A percentile compares a stretch with the other conserved stretches of the same genome.
phyloP scores from a whole-genome alignment of 345 rosid species.

The Syzygium aromaticum region DNA sequence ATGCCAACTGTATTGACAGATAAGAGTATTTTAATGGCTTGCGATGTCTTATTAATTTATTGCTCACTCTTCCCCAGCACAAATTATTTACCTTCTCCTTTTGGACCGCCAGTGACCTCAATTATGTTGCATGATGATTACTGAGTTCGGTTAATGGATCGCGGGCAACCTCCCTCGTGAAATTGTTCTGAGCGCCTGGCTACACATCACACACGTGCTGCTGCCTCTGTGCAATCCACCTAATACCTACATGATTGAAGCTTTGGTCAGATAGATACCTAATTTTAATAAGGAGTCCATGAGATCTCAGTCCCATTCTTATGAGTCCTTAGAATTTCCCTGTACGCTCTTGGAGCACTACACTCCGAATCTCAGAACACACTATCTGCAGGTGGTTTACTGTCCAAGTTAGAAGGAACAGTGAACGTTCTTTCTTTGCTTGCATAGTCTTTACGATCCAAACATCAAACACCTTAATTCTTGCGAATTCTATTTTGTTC shows the following conservation, averaged over 20 bases:
- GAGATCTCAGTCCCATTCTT: neutral
- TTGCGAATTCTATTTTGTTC: neutral
- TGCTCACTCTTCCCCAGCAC: neutral
- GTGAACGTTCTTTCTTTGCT: neutral
- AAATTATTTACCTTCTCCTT: neutral
- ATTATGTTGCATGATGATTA: constrained; percentile 4
- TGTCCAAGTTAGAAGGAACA: neutral
- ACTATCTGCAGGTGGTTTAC: neutral
- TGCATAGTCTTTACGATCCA: neutral
- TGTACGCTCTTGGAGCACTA: neutral
- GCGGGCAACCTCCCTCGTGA: neutral
- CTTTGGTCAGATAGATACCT: neutral
- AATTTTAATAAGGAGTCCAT: neutral
- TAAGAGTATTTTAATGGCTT: neutral
- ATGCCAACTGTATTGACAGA: constrained; percentile 5
- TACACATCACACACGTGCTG: neutral
- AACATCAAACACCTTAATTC: neutral
- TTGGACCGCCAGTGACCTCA: neutral
- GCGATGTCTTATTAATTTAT: neutral
- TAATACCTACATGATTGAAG: neutral
- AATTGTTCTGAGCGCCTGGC: neutral
- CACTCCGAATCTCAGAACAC: neutral
- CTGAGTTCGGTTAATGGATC: neutral
- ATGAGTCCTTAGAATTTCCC: neutral
- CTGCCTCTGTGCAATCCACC: neutral